Percentiles rank a stretch among this genome's conserved stretches.
These are phyloP conservation scores for Fusarium dimerum DNA, from an alignment of 2,329 filamentous ascomycete genomes.

Conservation along the genomic window DNA sequence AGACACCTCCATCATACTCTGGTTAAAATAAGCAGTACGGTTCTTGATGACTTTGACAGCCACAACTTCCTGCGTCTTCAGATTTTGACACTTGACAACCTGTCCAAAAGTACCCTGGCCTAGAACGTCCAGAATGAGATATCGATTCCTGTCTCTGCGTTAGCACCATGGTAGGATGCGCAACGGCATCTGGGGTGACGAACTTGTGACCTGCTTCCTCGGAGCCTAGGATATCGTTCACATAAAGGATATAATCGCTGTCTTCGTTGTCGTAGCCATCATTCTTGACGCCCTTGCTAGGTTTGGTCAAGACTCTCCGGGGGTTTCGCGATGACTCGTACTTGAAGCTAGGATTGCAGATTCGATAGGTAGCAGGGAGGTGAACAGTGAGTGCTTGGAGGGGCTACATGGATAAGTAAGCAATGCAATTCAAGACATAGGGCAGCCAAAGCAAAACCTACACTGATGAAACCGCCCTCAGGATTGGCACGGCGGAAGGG, in stretches of 20 bases:
- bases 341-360: slow-evolving; percentile 97
- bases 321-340: slow-evolving; percentile 98
- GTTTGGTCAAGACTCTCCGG: slow-evolving; percentile 92
- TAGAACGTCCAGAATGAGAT: slow-evolving; percentile 93
- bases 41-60: slow-evolving; percentile 99
- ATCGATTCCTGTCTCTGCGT: slow-evolving; percentile 70
- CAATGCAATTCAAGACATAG: background rate
- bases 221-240: slow-evolving; percentile 96
- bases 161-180: slow-evolving; percentile 7
- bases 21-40: slow-evolving; percentile 97
- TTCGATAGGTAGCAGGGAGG: slow-evolving; percentile 91
- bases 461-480: slow-evolving; percentile 96
- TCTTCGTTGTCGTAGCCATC: slow-evolving; percentile 99
- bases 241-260: slow-evolving; percentile 98
- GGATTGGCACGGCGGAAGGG: slow-evolving; percentile 91
- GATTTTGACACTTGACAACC: slow-evolving; percentile 97
- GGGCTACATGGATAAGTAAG: slow-evolving; percentile 57
- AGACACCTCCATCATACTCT: slow-evolving; percentile 99
- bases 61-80: slow-evolving; percentile 97
- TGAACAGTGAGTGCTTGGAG: slow-evolving; percentile 94
- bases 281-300: slow-evolving; percentile 97
- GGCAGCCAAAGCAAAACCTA: slow-evolving; percentile 46
- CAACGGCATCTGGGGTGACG: slow-evolving; percentile 28
- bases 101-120: slow-evolving; percentile 98
- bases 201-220: slow-evolving; percentile 98